These are phyloP conservation scores for Pouteria campechiana DNA, from an alignment of 179 eudicot species.

Conservation along the genomic window DNA sequence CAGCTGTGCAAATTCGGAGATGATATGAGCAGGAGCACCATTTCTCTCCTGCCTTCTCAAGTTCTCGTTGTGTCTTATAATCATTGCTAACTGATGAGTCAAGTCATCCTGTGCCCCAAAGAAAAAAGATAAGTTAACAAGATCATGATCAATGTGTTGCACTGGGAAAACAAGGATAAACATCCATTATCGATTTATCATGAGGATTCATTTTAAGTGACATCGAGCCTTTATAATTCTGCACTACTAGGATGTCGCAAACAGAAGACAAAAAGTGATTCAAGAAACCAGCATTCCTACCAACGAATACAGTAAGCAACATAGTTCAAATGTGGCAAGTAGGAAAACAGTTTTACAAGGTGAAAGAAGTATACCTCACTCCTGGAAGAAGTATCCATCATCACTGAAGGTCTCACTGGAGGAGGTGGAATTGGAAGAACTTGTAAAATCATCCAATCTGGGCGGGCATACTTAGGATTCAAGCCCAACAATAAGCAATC, in stretches of 20 bases:
- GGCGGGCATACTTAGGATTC: slow-evolving; percentile 93
- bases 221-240: no score
- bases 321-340: no score
- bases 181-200: no score
- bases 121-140: background rate
- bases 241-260: no score
- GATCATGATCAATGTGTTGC: no score
- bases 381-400: slow-evolving; percentile 98
- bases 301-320: no score
- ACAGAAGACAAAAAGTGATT: no score
- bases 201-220: no score
- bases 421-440: slow-evolving; percentile 98
- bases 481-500: slow-evolving; percentile 79
- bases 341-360: no score
- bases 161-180: no score
- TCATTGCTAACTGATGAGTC: slow-evolving; percentile 99
- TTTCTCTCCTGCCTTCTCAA: slow-evolving; percentile 93
- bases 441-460: slow-evolving; percentile 99
- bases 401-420: slow-evolving; percentile 97
- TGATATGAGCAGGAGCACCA: slow-evolving; percentile 99
- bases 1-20: slow-evolving; percentile 93
- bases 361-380: slow-evolving; percentile 65
- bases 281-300: no score
- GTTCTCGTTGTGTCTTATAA: slow-evolving; percentile 90
- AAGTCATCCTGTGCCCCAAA: slow-evolving; percentile 79